Percentiles rank a stretch among this genome's conserved stretches.
Evolutionary conservation across 306 rosid genomes (phyloP).

Genomic region (Sicyos edulis): DNA sequence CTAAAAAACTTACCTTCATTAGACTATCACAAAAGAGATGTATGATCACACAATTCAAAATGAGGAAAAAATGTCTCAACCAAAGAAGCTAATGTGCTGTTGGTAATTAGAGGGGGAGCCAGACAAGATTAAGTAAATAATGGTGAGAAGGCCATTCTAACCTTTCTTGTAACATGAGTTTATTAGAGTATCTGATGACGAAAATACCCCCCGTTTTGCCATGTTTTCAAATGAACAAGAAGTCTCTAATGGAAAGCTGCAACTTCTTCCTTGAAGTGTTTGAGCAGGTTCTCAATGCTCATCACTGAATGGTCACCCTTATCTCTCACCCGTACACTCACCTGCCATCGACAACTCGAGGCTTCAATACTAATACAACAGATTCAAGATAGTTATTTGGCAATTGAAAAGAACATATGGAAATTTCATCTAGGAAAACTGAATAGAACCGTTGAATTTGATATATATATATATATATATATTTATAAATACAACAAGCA

Average conservation of each 20-base stretch:
- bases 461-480: no score
- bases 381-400: background rate
- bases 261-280: slow-evolving; percentile 50
- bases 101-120: no score
- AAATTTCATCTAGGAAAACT: background rate
- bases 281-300: slow-evolving; percentile 56
- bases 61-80: no score
- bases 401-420: no score
- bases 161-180: no score
- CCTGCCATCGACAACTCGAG: slow-evolving; percentile 43
- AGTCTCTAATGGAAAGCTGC: slow-evolving; percentile 50
- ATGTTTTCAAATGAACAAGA: background rate
- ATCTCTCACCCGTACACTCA: slow-evolving; percentile 80
- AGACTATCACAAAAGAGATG: no score
- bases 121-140: no score
- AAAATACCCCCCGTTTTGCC: background rate
- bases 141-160: no score
- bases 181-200: background rate
- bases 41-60: no score
- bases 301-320: slow-evolving; percentile 46
- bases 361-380: background rate
- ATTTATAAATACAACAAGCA: no score
- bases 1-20: no score
- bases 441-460: background rate
- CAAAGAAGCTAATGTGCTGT: no score